phyloP scores from a whole-genome alignment of 163 green algal genomes.

The Volvox carteri region DNA sequence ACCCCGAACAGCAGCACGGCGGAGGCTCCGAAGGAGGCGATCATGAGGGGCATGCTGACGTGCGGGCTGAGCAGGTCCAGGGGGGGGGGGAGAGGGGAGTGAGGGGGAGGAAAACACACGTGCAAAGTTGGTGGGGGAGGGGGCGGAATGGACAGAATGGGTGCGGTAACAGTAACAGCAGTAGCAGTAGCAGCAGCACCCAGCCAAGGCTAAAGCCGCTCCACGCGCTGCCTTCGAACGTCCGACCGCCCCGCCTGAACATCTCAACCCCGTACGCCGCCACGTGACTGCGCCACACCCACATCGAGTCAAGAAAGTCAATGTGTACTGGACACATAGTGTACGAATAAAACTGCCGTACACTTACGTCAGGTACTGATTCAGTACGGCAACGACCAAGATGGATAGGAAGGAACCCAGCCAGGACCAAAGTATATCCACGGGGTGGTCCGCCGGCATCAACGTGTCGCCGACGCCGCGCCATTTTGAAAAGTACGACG shows the following conservation, averaged over 20 bases:
- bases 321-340: no score
- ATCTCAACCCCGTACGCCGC: no score
- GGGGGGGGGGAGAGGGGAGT: no score
- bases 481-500: conserved; percentile 51
- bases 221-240: no score
- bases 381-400: conserved; percentile 11
- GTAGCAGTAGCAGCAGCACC: no score
- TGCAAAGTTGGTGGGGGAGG: no score
- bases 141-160: no score
- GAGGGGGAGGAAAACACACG: neutral
- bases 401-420: conserved; percentile 54
- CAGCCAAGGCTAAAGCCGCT: no score
- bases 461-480: conserved; percentile 32
- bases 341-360: neutral
- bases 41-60: conserved; percentile 43
- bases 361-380: conserved; percentile 46
- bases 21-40: conserved; percentile 67
- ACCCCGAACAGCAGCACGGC: conserved; percentile 75
- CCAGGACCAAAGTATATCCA: conserved; percentile 52
- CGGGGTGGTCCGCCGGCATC: conserved; percentile 12
- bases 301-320: no score
- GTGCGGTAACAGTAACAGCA: no score
- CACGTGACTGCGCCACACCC: no score
- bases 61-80: conserved; percentile 6
- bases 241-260: no score